phyloP scores from a whole-genome alignment of 257 asterid genomes.

The Fraxinus pennsylvanica region DNA sequence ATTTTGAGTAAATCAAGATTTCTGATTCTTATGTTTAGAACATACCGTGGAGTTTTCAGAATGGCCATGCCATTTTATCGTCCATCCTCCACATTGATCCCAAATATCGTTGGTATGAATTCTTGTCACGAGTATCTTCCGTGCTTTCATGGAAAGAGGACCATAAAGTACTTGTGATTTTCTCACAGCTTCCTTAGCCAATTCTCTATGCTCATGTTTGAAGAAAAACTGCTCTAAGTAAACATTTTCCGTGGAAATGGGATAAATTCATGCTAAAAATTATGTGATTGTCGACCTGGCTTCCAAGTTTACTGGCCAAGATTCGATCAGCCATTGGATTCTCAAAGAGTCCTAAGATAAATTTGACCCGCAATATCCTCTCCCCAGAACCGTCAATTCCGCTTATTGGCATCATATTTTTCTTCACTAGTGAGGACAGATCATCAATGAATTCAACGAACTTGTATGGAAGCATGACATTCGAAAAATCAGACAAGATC shows the following conservation, averaged over 20 bases:
- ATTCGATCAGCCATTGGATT: slow-evolving; percentile 42
- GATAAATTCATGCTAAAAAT: neutral
- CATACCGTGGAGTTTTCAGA: slow-evolving; percentile 7
- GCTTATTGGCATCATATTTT: slow-evolving; percentile 40
- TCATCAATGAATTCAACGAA: slow-evolving; percentile 32
- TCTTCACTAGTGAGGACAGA: slow-evolving; percentile 38
- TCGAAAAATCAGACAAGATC: neutral
- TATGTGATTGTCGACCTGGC: slow-evolving; percentile 26
- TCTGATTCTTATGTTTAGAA: neutral
- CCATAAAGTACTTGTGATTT: slow-evolving; percentile 30
- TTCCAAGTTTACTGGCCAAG: slow-evolving; percentile 38
- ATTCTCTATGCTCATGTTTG: slow-evolving; percentile 19
- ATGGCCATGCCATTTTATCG: slow-evolving; percentile 15
- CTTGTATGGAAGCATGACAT: slow-evolving; percentile 49
- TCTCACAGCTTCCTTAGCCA: slow-evolving; percentile 37
- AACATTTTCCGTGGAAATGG: neutral
- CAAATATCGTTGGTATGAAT: slow-evolving; percentile 25
- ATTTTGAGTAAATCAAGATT: neutral
- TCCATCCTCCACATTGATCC: slow-evolving; percentile 26
- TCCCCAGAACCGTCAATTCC: slow-evolving; percentile 48
- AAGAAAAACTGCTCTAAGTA: neutral
- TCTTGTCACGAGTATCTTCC: slow-evolving; percentile 27
- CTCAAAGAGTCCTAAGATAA: slow-evolving; percentile 46
- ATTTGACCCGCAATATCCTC: slow-evolving; percentile 47
- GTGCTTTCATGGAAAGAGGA: slow-evolving; percentile 26